Conservation (phyloP, 441 rosid genomes). For the Dalechampia spathulata region DNA sequence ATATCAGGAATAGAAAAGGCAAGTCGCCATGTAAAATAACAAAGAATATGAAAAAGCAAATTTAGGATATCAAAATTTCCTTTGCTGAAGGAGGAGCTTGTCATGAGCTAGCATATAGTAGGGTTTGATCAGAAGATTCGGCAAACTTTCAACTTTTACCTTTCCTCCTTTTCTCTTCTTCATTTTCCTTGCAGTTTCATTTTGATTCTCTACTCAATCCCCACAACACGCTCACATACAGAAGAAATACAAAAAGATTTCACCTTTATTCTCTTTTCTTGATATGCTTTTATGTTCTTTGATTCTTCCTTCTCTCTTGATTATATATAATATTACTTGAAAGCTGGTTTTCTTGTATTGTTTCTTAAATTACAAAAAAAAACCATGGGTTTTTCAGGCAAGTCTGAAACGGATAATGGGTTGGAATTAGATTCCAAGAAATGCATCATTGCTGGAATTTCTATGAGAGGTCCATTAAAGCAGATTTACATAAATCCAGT, state of each 20-base stretch:
- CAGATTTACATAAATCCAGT: conserved; percentile 31
- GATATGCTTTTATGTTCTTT: conserved; percentile 13
- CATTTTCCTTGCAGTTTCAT: conserved; percentile 39
- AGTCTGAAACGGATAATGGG: conserved; percentile 42
- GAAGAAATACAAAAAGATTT: not conserved
- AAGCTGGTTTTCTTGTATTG: not conserved
- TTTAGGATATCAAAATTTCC: too few relatives aligned
- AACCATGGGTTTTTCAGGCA: conserved; percentile 53
- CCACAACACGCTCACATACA: conserved; percentile 5
- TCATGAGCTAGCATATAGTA: too few relatives aligned
- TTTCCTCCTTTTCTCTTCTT: conserved; percentile 9
- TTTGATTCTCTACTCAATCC: conserved; percentile 34
- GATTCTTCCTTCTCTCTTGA: too few relatives aligned
- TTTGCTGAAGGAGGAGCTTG: too few relatives aligned
- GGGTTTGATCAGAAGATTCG: too few relatives aligned
- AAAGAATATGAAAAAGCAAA: too few relatives aligned
- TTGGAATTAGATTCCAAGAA: conserved; percentile 41
- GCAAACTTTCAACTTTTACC: not conserved
- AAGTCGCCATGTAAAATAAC: too few relatives aligned
- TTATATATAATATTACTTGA: too few relatives aligned
- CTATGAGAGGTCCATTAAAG: conserved; percentile 59
- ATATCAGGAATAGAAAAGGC: too few relatives aligned
- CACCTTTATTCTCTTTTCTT: conserved; percentile 20
- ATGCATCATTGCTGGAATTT: conserved; percentile 66
- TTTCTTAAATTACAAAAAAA: conserved; percentile 13